Conservation (phyloP, 768 basidiomycete genomes). For the Tubosaeta sp. region DNA sequence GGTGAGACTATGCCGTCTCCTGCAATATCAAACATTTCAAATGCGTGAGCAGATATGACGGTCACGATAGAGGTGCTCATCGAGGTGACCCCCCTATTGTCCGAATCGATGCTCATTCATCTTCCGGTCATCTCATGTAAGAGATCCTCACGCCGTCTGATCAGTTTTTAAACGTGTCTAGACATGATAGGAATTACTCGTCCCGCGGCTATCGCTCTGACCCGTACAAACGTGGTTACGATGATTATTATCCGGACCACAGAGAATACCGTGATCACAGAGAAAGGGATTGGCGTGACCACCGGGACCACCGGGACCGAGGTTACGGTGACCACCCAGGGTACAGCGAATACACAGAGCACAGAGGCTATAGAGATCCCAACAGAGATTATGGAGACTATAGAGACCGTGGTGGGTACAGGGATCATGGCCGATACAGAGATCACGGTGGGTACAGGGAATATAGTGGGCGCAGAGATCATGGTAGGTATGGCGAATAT, state of each 20-base stretch:
- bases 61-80: conserved; percentile 18
- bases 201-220: conserved; percentile 21
- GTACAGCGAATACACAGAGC: conserved; percentile 16
- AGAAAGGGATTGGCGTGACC: conserved; percentile 16
- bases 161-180: conserved; percentile 6
- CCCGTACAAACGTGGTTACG: conserved; percentile 18
- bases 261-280: conserved; percentile 22
- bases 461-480: conserved; percentile 2
- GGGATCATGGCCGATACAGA: conserved; percentile 6
- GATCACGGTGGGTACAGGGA: conserved; percentile 15
- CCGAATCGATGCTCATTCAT: conserved; percentile 19
- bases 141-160: not conserved
- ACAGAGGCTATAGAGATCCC: conserved; percentile 7
- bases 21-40: not conserved
- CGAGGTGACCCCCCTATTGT: conserved; percentile 27
- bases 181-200: conserved; percentile 24
- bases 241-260: conserved; percentile 18
- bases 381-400: conserved; percentile 6
- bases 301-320: conserved; percentile 19
- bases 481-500: not conserved
- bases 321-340: conserved; percentile 14
- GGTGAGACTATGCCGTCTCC: conserved; percentile 31
- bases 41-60: conserved; percentile 22
- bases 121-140: conserved; percentile 19
- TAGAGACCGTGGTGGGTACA: conserved; percentile 9